A percentile compares a stretch with the other conserved stretches of the same genome.
These are phyloP conservation scores for Paramecium tetraurelia DNA, from an alignment of 73 alveolate genomes.

Conservation along the genomic window DNA sequence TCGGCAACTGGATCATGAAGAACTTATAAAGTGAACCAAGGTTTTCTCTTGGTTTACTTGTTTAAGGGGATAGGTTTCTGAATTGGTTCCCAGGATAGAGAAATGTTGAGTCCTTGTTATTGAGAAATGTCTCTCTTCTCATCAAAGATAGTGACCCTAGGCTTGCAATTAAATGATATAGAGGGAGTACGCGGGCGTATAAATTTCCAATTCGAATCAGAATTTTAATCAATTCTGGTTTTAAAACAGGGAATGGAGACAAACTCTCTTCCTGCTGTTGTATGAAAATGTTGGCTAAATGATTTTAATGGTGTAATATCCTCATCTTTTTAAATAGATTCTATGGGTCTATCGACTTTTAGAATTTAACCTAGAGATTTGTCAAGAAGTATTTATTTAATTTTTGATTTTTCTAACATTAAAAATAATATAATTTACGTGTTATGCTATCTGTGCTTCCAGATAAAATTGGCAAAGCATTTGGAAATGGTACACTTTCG, in stretches of 20 bases:
- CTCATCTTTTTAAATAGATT: background rate
- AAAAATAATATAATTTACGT: background rate
- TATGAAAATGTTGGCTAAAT: background rate
- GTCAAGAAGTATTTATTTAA: background rate
- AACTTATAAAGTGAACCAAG: background rate
- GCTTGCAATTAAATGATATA: background rate
- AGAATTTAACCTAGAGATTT: background rate
- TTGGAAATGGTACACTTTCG: background rate
- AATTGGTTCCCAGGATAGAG: background rate
- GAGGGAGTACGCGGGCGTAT: background rate
- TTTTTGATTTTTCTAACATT: background rate
- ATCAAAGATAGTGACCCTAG: background rate
- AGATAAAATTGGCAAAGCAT: background rate
- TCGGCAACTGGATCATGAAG: background rate
- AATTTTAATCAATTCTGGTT: background rate
- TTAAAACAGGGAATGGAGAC: background rate
- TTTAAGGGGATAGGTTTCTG: background rate
- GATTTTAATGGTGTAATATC: background rate
- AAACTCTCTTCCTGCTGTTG: background rate
- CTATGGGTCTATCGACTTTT: background rate
- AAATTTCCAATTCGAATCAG: background rate
- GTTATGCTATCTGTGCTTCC: background rate
- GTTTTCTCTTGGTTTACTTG: background rate
- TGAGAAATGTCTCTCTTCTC: background rate
- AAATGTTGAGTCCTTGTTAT: background rate